A percentile compares a stretch with the other conserved stretches of the same genome.
These are phyloP conservation scores for Wolfiporia cocos DNA, from an alignment of 1,284 basidiomycete genomes.

Conservation along the genomic window DNA sequence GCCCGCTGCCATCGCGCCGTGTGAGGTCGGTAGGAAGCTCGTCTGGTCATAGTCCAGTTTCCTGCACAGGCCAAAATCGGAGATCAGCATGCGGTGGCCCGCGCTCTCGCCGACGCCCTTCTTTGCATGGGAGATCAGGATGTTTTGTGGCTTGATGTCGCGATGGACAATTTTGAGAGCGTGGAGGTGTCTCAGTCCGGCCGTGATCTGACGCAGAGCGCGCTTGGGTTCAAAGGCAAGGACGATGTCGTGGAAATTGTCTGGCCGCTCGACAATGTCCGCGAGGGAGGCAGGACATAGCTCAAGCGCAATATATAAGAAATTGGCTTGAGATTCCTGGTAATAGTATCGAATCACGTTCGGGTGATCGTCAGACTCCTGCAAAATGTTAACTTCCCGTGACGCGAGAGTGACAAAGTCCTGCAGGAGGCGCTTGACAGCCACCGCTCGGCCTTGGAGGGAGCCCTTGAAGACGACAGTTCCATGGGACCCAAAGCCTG, in stretches of 20 bases:
- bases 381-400: conserved; percentile 90
- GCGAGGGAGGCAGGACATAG: conserved; percentile 93
- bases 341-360: conserved; percentile 99
- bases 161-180: conserved; percentile 95
- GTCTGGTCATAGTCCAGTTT: conserved; percentile 91
- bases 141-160: conserved; percentile 99
- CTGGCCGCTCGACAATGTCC: conserved; percentile 85
- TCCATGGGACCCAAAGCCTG: conserved; percentile 94
- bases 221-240: conserved; percentile 80
- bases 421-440: conserved; percentile 91
- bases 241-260: conserved; percentile 64
- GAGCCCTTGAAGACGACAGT: conserved; percentile 94
- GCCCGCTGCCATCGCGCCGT: conserved; percentile 82
- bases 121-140: conserved; percentile 79
- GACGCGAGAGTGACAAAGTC: conserved; percentile 95
- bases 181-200: conserved; percentile 88
- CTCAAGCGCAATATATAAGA: conserved; percentile 97
- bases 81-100: conserved; percentile 87
- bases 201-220: conserved; percentile 83
- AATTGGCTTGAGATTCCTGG: conserved; percentile 89
- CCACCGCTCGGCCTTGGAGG: conserved; percentile 92
- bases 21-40: conserved; percentile 79
- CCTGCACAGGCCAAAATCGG: conserved; percentile 93
- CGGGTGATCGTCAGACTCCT: conserved; percentile 96
- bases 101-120: conserved; percentile 40